Evolutionary conservation across 2,329 filamentous ascomycete genomes (phyloP), one percentile per base, ranked within the genome.

Genomic region (Calonectria crousiana): DNA sequence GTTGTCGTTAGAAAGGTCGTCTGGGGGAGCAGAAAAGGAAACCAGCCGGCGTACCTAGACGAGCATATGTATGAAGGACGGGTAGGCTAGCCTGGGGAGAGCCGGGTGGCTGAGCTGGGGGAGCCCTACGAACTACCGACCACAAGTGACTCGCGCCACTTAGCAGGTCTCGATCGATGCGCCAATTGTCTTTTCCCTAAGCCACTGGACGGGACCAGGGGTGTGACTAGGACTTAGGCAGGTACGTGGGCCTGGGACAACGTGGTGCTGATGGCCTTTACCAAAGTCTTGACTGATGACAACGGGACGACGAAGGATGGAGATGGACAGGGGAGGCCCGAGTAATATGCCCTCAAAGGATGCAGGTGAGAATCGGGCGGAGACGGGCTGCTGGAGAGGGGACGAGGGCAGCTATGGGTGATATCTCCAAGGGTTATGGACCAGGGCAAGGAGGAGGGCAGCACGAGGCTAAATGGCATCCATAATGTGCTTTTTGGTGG

Each of bases 61-160:
- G 67, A 56, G 69, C 74, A 79, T 79, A 78, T 80, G 72, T 73
- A 78, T 68, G 69, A 67, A 78, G 70, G 66, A 69, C 44, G 51
- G 49, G 47, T 34, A 32, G 47, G 66, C 62, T 53, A 70, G 66
- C 67, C 62, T 78, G 76, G 68, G 38, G 65, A 68, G 65, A 73
- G 67, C 67, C 68, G 44, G 67, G 79, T 76, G 77, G 78, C 78
- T 80, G 76, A 80, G 79, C 62, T 44, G 75, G 73, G 73, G 68
- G 68, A 73, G 76, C 77, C 79, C 75, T 77, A 79, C 74, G 64
- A 75, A 74, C 64, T 77, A 58, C 66, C 62, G 67, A 67, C 47
- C 64, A 72, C 56, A 60, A 41, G 52, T 34, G 53, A 65, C 64
- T 72, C 60, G 74, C 65, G 74, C 66, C 67, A 77, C 71, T 71